A percentile compares a stretch with the other conserved stretches of the same genome.
phyloP scores from a whole-genome alignment of 1,139 yeast genomes.

The Hemisphaericaspora subhashii region DNA sequence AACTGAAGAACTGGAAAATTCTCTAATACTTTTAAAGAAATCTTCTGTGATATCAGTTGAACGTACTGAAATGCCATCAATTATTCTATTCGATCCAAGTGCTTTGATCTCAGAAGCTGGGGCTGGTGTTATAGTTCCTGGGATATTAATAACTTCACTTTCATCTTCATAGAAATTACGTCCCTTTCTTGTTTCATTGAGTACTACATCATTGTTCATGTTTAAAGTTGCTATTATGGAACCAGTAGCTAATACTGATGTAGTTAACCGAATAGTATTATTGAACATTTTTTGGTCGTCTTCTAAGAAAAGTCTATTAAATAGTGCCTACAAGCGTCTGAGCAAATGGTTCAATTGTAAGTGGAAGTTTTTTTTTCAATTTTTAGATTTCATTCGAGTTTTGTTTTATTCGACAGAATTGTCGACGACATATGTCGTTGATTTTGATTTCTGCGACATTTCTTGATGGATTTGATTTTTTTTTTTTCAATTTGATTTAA shows the following conservation, averaged over 20 bases:
- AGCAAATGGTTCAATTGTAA: too few relatives aligned
- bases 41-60: conserved; percentile 51
- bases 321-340: too few relatives aligned
- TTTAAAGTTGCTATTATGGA: conserved; percentile 7
- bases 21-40: conserved; percentile 49
- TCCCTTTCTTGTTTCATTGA: conserved; percentile 24
- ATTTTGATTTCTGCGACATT: background rate
- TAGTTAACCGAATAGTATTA: conserved; percentile 10
- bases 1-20: conserved; percentile 19
- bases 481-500: background rate
- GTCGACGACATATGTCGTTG: background rate
- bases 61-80: conserved; percentile 61
- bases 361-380: conserved; percentile 1
- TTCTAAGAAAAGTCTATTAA: too few relatives aligned
- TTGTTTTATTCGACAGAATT: conserved; percentile 3
- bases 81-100: conserved; percentile 44
- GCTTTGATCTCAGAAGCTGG: conserved; percentile 43
- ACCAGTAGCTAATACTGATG: conserved; percentile 12
- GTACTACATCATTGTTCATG: conserved; percentile 10
- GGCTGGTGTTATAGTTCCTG: conserved; percentile 57
- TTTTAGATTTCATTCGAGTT: background rate
- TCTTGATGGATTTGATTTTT: background rate
- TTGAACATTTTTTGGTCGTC: conserved; percentile 10
- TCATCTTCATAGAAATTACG: conserved; percentile 66
- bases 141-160: conserved; percentile 48